phyloP scores from a whole-genome alignment of 495 filamentous ascomycete genomes.

The Penicillium waksmanii region DNA sequence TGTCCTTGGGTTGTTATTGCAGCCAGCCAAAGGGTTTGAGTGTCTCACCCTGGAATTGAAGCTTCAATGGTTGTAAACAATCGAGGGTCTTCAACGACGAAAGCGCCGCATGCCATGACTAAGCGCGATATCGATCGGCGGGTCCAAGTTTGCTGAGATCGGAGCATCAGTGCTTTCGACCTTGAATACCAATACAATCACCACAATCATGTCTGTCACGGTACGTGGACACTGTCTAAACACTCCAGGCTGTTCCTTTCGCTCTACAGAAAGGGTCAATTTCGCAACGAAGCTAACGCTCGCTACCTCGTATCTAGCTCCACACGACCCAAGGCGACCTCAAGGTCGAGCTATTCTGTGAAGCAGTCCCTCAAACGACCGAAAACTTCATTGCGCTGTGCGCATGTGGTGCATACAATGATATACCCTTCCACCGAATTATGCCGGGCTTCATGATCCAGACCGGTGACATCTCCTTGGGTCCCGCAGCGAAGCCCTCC shows the following conservation, averaged over 20 bases:
- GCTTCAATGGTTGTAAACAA: conserved; percentile 15
- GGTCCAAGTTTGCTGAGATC: conserved; percentile 9
- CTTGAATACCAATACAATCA: conserved; percentile 2
- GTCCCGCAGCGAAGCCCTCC: conserved; percentile 50
- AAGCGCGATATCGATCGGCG: conserved; percentile 16
- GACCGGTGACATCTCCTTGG: conserved; percentile 76
- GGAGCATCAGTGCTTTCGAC: neutral
- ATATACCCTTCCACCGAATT: conserved; percentile 87
- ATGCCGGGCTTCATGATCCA: conserved; percentile 94
- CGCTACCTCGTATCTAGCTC: conserved; percentile 60
- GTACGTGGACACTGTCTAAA: conserved; percentile 20
- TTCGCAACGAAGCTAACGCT: neutral
- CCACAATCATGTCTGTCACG: conserved; percentile 37
- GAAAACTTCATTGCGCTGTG: conserved; percentile 98
- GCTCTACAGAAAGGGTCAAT: neutral
- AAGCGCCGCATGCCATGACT: conserved; percentile 27
- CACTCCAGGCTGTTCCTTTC: neutral
- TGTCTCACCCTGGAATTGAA: conserved; percentile 3
- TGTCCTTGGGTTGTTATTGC: neutral
- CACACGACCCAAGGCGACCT: conserved; percentile 90
- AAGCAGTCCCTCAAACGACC: conserved; percentile 87
- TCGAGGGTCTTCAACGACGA: conserved; percentile 5
- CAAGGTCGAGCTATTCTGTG: conserved; percentile 96
- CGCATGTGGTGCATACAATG: conserved; percentile 83
- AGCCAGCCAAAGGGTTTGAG: neutral